These are phyloP conservation scores for Yamadazyma sp. DNA, from an alignment of 805 yeast species.

Conservation along the genomic window DNA sequence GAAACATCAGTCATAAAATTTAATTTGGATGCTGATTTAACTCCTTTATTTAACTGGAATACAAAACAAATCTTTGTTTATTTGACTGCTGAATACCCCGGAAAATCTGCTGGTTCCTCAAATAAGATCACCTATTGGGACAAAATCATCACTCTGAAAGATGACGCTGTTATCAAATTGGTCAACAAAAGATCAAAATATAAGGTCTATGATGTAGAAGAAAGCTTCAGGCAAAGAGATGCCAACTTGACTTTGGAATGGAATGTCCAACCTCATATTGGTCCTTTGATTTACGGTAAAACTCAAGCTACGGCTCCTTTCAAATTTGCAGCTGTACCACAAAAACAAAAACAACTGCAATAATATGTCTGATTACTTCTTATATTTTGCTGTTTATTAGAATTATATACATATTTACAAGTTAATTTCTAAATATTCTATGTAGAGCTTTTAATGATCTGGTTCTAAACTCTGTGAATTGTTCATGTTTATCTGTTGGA, in stretches of 20 bases:
- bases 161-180: slow-evolving; percentile 57
- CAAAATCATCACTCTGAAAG: slow-evolving; percentile 58
- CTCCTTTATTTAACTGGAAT: slow-evolving; percentile 90
- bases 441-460: slow-evolving; percentile 23
- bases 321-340: slow-evolving; percentile 28
- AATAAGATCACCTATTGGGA: slow-evolving; percentile 91
- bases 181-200: slow-evolving; percentile 64
- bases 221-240: slow-evolving; percentile 56
- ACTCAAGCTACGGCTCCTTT: slow-evolving; percentile 27
- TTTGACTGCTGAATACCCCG: slow-evolving; percentile 78
- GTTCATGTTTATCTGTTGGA: slow-evolving; percentile 14
- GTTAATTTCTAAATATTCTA: slow-evolving; percentile 2
- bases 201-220: slow-evolving; percentile 81
- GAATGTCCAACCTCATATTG: slow-evolving; percentile 91
- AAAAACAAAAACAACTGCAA: too few species aligned
- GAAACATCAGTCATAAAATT: slow-evolving; percentile 73
- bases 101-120: slow-evolving; percentile 38
- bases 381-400: too few species aligned
- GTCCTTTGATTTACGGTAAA: slow-evolving; percentile 71
- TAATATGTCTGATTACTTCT: too few species aligned
- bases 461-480: slow-evolving; percentile 18
- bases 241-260: slow-evolving; percentile 74
- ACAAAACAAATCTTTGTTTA: slow-evolving; percentile 95
- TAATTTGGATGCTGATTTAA: slow-evolving; percentile 70
- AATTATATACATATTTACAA: neutral